Conservation (phyloP, 2,329 filamentous ascomycete genomes). For the Venturia nashicola region DNA sequence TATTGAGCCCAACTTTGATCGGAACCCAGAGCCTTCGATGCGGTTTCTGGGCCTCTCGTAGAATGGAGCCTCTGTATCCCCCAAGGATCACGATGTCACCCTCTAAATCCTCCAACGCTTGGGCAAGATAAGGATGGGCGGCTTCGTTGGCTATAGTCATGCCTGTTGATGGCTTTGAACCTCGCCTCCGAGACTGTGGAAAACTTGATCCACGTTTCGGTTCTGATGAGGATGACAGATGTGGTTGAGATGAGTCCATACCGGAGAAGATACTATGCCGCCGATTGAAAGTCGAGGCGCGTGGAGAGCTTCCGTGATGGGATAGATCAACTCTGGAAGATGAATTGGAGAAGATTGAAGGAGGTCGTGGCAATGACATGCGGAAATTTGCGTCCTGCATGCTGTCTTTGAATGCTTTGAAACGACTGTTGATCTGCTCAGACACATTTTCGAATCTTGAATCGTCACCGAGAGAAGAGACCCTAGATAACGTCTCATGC, state of each 20-base stretch:
- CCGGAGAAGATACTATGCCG: background rate
- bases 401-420: slow-evolving; percentile 85
- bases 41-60: slow-evolving; percentile 69
- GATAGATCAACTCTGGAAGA: background rate
- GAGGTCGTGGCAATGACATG: slow-evolving; percentile 34
- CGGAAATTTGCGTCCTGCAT: slow-evolving; percentile 74
- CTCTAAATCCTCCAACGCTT: slow-evolving; percentile 54
- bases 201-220: background rate
- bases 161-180: slow-evolving; percentile 1
- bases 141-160: slow-evolving; percentile 16
- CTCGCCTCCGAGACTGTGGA: background rate
- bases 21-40: slow-evolving; percentile 90
- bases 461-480: slow-evolving; percentile 77
- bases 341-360: slow-evolving; percentile 33
- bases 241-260: background rate
- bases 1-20: slow-evolving; percentile 81
- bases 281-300: background rate
- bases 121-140: slow-evolving; percentile 38
- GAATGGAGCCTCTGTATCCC: slow-evolving; percentile 80
- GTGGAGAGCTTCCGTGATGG: background rate
- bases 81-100: slow-evolving; percentile 84
- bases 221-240: background rate
- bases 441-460: slow-evolving; percentile 67
- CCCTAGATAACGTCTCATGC: slow-evolving; percentile 61
- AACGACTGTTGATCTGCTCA: slow-evolving; percentile 74